Base-by-base conservation (phyloP, 257 asterid genomes). In the Euphrasia confusa region DNA sequence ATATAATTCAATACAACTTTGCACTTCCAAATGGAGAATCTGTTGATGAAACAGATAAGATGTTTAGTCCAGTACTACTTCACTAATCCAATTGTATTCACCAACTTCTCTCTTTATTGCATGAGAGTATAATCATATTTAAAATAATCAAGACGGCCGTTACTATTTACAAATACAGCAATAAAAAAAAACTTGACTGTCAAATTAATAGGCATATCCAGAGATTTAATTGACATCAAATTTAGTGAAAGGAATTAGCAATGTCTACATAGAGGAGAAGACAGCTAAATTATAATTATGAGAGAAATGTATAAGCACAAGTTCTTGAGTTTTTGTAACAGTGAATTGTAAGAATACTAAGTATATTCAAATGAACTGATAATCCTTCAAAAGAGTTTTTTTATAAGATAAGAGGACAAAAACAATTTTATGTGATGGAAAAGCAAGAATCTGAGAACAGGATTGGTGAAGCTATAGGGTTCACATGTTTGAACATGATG, bases 1-100 rank as follows among this genome's bases (percentile, higher is more conserved):
- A 7, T 42, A 59, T 50, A 71, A 68, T 24, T 53, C 59, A 44
- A 57, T 21, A 48, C 54, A 70, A 24, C 27, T 40, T 10, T 17
- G 15, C 64, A 69, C 53, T 15, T 54, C 47, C 48, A 59, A 66
- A 15, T 14, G 35, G 59, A 56, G 44, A 57, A 6, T 24, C 1
- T 14, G 50, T 39, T 26, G 9, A 45, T 39, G 27, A 57, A 69
- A 61, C 42, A 65, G 45, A 54, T 10, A 15, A 42, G 55, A 10
- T 58, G 63, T 40, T 12, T 7, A 10, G 10, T 0, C 18, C 53
- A 28, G 47, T 44, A 45, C 24, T 44, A 45, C 24, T 28, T 55
- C 62, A 42, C 58, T 5, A 50, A 56, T 10, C n/a, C 37, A 64
- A 40, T 44, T 18, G 57, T 12, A 33, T 11, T 27, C 32, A 60